phyloP scores from a whole-genome alignment of 2,329 filamentous ascomycete genomes.

The Apiospora sp. region DNA sequence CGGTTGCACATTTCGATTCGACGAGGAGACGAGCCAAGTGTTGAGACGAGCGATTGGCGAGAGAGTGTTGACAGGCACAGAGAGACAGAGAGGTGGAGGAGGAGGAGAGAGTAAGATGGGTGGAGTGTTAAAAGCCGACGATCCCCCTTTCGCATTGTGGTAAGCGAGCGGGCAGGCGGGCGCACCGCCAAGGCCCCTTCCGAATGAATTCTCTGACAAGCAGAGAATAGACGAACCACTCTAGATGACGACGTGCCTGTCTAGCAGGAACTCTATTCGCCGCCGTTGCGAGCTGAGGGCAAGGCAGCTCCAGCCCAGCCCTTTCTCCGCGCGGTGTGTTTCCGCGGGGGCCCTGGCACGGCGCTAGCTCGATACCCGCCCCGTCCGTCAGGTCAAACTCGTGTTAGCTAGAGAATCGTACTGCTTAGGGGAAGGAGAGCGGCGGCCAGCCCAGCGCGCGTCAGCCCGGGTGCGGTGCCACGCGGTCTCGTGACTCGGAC shows the following conservation, averaged over 20 bases:
- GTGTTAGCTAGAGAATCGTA: neutral
- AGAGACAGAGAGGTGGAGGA: neutral
- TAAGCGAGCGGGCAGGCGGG: neutral
- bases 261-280: slow-evolving; percentile 11
- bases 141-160: neutral
- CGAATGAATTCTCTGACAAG: slow-evolving; percentile 3
- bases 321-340: slow-evolving; percentile 11
- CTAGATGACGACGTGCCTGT: slow-evolving; percentile 1
- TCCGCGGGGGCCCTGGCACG: slow-evolving; percentile 5
- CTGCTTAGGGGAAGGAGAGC: too few species aligned
- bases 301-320: slow-evolving; percentile 5
- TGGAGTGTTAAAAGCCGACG: neutral
- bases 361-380: neutral
- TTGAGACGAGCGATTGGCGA: neutral
- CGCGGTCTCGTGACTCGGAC: slow-evolving; percentile 19
- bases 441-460: slow-evolving; percentile 8
- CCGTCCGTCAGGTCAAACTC: slow-evolving; percentile 6
- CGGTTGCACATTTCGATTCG: slow-evolving; percentile 11
- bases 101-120: neutral
- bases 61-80: neutral
- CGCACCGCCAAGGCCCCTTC: slow-evolving; percentile 2
- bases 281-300: slow-evolving; percentile 17
- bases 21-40: neutral
- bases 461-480: slow-evolving; percentile 18
- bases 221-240: neutral